These are phyloP conservation scores for Periglandula ipomoeae DNA, from an alignment of 2,329 filamentous ascomycete species.

Conservation along the genomic window DNA sequence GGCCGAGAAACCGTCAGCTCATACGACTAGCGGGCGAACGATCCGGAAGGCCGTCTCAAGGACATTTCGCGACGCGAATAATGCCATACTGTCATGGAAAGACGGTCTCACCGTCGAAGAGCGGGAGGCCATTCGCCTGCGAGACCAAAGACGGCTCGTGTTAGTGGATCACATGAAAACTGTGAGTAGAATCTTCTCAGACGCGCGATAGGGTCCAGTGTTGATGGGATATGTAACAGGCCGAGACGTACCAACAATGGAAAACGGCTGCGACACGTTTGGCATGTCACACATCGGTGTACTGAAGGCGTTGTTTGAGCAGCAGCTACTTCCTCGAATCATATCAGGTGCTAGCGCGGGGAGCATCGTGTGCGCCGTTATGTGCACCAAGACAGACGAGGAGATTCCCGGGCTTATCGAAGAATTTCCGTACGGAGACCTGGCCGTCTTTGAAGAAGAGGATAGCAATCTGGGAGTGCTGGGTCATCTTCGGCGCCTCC, in stretches of 20 bases:
- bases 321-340: slow-evolving; percentile 68
- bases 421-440: slow-evolving; percentile 68
- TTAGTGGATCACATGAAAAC: slow-evolving; percentile 56
- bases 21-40: not conserved
- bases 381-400: slow-evolving; percentile 69
- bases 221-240: slow-evolving; percentile 32
- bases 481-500: slow-evolving; percentile 59
- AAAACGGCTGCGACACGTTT: slow-evolving; percentile 72
- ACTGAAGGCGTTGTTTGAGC: slow-evolving; percentile 69
- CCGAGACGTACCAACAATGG: slow-evolving; percentile 64
- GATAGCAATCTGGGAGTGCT: slow-evolving; percentile 51
- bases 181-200: slow-evolving; percentile 32
- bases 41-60: slow-evolving; percentile 5
- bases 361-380: slow-evolving; percentile 73
- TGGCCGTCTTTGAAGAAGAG: slow-evolving; percentile 67
- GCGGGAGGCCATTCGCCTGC: slow-evolving; percentile 33
- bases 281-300: slow-evolving; percentile 91
- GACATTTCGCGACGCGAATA: slow-evolving; percentile 23
- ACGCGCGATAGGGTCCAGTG: not conserved
- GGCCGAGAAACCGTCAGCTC: not conserved
- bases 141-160: slow-evolving; percentile 53
- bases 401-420: slow-evolving; percentile 63
- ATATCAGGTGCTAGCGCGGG: slow-evolving; percentile 83
- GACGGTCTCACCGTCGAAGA: slow-evolving; percentile 45
- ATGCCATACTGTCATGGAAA: slow-evolving; percentile 35